Evolutionary conservation across 1,284 basidiomycete genomes (phyloP).

Genomic region (Melampsora americana): DNA sequence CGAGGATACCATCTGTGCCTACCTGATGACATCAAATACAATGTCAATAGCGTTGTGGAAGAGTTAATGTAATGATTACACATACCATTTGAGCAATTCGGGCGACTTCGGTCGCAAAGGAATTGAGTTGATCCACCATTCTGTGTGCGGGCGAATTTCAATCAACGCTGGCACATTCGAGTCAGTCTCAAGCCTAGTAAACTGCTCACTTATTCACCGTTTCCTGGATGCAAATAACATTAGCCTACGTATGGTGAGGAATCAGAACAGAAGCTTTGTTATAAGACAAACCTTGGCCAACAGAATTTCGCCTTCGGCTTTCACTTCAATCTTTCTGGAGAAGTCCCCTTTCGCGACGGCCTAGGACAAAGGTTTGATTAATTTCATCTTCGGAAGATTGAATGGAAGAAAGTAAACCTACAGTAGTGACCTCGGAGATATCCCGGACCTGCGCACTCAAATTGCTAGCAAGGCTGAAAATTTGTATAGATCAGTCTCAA

Average conservation of each 20-base stretch:
- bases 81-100: conserved; percentile 47
- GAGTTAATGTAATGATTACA: background rate
- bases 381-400: background rate
- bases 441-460: conserved; percentile 42
- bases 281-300: conserved; percentile 25
- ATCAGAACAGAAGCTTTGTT: background rate
- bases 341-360: conserved; percentile 55
- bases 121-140: conserved; percentile 55
- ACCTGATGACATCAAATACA: conserved; percentile 47
- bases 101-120: conserved; percentile 55
- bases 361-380: background rate
- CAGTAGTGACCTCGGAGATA: conserved; percentile 41
- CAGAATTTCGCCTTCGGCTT: conserved; percentile 54
- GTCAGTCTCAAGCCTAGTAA: background rate
- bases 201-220: conserved; percentile 34
- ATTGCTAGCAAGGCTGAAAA: conserved; percentile 37
- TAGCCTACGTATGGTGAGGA: background rate
- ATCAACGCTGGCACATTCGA: conserved; percentile 48
- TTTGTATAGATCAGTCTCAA: background rate
- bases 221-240: conserved; percentile 7
- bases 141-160: conserved; percentile 53
- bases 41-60: background rate
- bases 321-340: conserved; percentile 54
- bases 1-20: conserved; percentile 54
- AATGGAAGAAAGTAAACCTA: background rate